Evolutionary conservation across 129 eudicot species (phyloP).

Genomic region (Escallonia herrerae): DNA sequence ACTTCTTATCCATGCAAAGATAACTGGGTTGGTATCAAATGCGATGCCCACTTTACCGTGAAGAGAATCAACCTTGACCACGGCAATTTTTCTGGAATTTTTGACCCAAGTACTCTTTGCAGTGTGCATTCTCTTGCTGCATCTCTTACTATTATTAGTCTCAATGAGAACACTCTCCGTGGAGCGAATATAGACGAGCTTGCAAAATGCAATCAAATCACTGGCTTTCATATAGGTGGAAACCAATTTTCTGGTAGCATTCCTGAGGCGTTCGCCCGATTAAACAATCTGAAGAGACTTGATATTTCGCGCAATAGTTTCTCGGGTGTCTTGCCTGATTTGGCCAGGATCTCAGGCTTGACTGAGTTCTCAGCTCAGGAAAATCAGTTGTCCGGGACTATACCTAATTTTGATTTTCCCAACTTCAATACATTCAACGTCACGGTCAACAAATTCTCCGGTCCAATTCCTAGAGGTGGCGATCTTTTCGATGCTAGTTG

Average conservation of each 20-base stretch:
- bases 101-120: conserved; percentile 47
- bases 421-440: conserved; percentile 36
- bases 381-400: conserved; percentile 42
- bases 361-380: conserved; percentile 35
- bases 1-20: conserved; percentile 49
- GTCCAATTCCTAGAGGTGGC: conserved; percentile 48
- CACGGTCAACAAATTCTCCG: conserved; percentile 46
- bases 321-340: conserved; percentile 42
- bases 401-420: conserved; percentile 42
- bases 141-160: conserved; percentile 35
- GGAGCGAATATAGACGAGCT: conserved; percentile 31
- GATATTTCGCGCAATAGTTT: conserved; percentile 48
- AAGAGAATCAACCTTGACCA: conserved; percentile 30
- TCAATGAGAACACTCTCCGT: conserved; percentile 35
- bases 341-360: conserved; percentile 41
- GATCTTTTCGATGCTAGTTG: conserved; percentile 26
- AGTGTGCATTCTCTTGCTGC: conserved; percentile 29
- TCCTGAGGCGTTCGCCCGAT: conserved; percentile 41
- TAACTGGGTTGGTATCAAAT: conserved; percentile 48
- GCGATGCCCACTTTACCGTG: conserved; percentile 19
- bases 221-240: conserved; percentile 27
- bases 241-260: conserved; percentile 41
- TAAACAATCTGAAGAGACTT: conserved; percentile 44
- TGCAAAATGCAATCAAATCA: conserved; percentile 45
- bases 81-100: conserved; percentile 36